These are phyloP conservation scores for Nicotiana rustica DNA, from an alignment of 305 asterid genomes.

Conservation along the genomic window DNA sequence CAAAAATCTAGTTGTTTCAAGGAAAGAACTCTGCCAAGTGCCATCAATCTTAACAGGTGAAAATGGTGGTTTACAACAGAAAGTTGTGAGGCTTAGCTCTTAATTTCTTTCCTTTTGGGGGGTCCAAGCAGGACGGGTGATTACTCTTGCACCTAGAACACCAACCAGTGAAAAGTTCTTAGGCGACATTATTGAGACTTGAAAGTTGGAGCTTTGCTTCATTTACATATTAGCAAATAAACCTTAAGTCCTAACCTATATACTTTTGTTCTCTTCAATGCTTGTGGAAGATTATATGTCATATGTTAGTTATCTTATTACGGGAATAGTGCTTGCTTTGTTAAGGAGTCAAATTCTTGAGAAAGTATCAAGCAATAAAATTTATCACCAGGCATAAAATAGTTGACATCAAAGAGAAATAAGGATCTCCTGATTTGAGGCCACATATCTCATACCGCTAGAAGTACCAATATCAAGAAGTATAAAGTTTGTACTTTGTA, in stretches of 20 bases:
- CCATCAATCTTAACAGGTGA: not conserved
- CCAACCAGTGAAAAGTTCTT: not conserved
- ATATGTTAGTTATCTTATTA: not conserved
- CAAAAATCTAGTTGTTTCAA: not conserved
- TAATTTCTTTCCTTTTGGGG: not conserved
- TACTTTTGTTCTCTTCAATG: not conserved
- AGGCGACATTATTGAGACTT: not conserved
- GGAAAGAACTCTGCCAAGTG: not conserved
- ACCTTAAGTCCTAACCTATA: not conserved
- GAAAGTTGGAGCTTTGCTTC: not conserved
- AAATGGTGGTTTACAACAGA: not conserved
- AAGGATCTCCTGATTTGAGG: not conserved
- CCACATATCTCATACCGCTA: not conserved
- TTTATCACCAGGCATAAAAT: not conserved
- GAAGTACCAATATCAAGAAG: not conserved
- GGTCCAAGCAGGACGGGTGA: not conserved
- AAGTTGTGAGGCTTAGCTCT: not conserved
- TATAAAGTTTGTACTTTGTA: not conserved
- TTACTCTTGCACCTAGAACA: not conserved
- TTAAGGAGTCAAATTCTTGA: not conserved
- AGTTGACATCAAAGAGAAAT: not conserved
- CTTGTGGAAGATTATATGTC: not conserved
- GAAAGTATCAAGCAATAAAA: not conserved
- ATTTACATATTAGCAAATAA: not conserved
- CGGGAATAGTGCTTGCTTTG: not conserved